Base-by-base conservation (phyloP, 2,329 filamentous ascomycete species). In the Arthrinium puccinioides region DNA sequence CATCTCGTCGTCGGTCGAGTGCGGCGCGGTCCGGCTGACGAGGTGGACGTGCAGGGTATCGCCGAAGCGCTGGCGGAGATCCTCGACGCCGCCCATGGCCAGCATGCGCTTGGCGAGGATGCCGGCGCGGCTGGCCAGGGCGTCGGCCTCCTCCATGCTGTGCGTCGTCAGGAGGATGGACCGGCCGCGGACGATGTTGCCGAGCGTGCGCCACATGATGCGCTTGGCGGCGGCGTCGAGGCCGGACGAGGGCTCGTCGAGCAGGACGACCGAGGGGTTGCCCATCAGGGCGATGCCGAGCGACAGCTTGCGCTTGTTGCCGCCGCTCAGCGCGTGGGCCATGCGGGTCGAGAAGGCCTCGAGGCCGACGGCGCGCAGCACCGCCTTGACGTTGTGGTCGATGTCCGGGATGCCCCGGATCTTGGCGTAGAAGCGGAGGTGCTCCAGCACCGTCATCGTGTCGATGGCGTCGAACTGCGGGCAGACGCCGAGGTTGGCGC, bases 121-220 rank as follows among this genome's bases (percentile, higher is more conserved):
- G 10, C 87, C 90, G 0, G 84, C 87, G 2, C 87, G 74, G 21
- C 79, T 79, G 0, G 89, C 89, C 3, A 97, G 70, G 1, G 88
- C 88, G 52, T 94, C 87, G 1, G 89, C 90, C 62, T 96, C 90
- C 57, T 96, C 89, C 88, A 96, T 95, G 33, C 79, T 86, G 59
- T 97, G 90, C 0, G 90, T 96, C 0, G 90, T 96, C 14, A 97
- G 72, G 2, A 97, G 69, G 13, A 96, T 76, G 0, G 82, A 85
- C n/a, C 89, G 76, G 0, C 87, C 87, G 0, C 79, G 74, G 0
- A 83, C 80, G 4, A 89, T 80, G 2, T 79, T 73, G 4, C 77
- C 76, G 1, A 96, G 69, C 0, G 88, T 94, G 39, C 78, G 78
- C 90, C 90, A 96, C 85, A 97, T 94, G 46, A 94, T 75, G 28